Base-by-base conservation (phyloP, 139 green algal species). In the Marvania coccoides region DNA sequence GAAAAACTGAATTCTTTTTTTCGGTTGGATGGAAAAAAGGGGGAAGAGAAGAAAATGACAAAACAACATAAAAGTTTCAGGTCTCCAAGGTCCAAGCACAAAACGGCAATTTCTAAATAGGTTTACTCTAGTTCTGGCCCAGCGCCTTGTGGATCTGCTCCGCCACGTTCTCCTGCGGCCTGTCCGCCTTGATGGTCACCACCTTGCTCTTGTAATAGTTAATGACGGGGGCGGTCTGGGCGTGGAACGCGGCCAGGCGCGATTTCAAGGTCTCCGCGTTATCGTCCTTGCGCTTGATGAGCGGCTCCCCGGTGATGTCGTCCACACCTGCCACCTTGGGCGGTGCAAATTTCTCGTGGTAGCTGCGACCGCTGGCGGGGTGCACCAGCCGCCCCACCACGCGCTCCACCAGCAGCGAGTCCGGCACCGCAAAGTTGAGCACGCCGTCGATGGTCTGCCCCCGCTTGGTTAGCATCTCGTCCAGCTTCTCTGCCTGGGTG, bases 271-370 rank as follows among this genome's bases (percentile, higher is more conserved):
- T 97, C 38, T 98, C 91, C 6, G 87, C 91, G 70, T 97, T 99
- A 83, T 99, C 94, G 72, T 99, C 94, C 78, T 98, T 98, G 39
- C 94, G 81, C 69, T 86, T 77, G 26, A 98, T 86, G 14, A 99
- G 87, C 3, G 93, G 88, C 82, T 99, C 94, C 3, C 94, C 90
- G 2, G 89, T 95, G 12, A 93, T 38, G 48, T 94, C 88, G 67
- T 93, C 88, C 36, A 79, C 74, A 53, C 84, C 83, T 14, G 75
- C 34, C 42, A 79, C 73, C 68, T 94, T 93, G 7, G 93, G 92
- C 2, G 93, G 94, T 0, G 88, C 85, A 76, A 96, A 97, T 81
- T 95, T 93, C 37, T 88, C 84, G 79, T 99, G 94, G 83, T 99
- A 99, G 23, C 82, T 94, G 61, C 94, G 87, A 0, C 94, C 94